Conservation (phyloP, 2,329 filamentous ascomycete genomes). For the Gliomastix tumulicola region DNA sequence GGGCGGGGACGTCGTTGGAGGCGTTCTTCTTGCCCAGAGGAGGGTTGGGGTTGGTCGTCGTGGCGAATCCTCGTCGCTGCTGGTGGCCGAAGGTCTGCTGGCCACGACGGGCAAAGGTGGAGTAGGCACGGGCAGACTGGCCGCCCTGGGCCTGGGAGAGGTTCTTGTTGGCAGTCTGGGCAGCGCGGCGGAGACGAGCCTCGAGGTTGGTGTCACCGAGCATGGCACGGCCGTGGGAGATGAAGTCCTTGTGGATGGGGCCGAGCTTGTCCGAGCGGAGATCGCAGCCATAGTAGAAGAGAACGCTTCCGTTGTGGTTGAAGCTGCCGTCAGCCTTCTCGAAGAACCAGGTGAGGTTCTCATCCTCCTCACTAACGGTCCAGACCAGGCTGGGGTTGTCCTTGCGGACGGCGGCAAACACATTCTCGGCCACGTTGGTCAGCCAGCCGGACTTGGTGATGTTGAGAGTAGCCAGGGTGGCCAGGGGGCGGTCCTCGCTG, state of each 20-base stretch:
- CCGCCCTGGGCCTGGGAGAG: no score
- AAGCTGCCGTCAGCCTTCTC: constrained; percentile 94
- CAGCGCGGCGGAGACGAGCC: constrained; percentile 73
- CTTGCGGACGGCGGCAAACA: constrained; percentile 89
- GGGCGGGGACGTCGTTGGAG: constrained; percentile 71
- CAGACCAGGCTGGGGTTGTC: constrained; percentile 87
- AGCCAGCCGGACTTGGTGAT: constrained; percentile 95
- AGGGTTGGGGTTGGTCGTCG: constrained; percentile 61
- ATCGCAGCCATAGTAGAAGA: constrained; percentile 94
- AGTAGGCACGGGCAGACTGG: no score
- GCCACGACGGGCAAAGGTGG: constrained; percentile 42
- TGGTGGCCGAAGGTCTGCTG: constrained; percentile 7
- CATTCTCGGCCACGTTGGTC: constrained; percentile 90
- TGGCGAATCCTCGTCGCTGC: constrained; percentile 11
- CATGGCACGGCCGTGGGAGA: constrained; percentile 75
- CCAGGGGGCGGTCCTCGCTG: constrained; percentile 56
- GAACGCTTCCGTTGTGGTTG: constrained; percentile 75
- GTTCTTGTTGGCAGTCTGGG: constrained; percentile 57
- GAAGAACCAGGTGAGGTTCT: constrained; percentile 97
- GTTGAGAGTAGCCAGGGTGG: constrained; percentile 82
- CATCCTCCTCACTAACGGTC: constrained; percentile 94
- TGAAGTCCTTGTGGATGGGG: constrained; percentile 79
- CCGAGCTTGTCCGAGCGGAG: constrained; percentile 68
- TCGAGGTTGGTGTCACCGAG: constrained; percentile 86
- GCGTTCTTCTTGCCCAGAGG: constrained; percentile 84